Conservation (phyloP, 129 eudicot genomes). For the Flaveria sonorensis region DNA sequence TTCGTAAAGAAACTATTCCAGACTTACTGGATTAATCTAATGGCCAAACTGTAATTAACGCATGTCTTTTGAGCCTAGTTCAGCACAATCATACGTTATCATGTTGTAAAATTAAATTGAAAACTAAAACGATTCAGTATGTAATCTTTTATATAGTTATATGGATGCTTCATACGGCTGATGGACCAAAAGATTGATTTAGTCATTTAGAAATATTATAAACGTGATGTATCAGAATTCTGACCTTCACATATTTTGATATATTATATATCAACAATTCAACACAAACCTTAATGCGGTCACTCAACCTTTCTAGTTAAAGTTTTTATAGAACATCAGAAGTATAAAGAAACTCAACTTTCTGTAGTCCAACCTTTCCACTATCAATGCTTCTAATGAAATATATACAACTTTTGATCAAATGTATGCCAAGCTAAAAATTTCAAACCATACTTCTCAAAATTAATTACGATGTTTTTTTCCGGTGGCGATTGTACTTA, state of each 20-base stretch:
- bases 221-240: not conserved
- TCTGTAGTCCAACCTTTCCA: constrained; percentile 11
- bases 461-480: constrained; percentile 3
- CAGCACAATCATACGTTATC: not conserved
- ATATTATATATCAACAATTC: not conserved
- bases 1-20: not conserved
- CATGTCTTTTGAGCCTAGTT: not conserved
- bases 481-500: not conserved
- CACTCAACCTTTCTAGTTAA: constrained; percentile 14
- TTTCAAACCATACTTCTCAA: constrained; percentile 12
- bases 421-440: constrained; percentile 12
- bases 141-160: not conserved
- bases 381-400: not conserved
- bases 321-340: not conserved
- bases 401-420: not conserved
- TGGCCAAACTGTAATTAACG: not conserved
- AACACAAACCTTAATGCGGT: not conserved
- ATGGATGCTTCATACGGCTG: not conserved
- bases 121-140: not conserved
- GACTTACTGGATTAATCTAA: not conserved
- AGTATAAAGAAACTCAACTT: constrained; percentile 5
- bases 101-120: not conserved
- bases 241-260: constrained; percentile 9
- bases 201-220: not conserved
- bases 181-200: constrained; percentile 4